phyloP scores from a whole-genome alignment of 768 basidiomycete species.

The Austroboletus eburneus region DNA sequence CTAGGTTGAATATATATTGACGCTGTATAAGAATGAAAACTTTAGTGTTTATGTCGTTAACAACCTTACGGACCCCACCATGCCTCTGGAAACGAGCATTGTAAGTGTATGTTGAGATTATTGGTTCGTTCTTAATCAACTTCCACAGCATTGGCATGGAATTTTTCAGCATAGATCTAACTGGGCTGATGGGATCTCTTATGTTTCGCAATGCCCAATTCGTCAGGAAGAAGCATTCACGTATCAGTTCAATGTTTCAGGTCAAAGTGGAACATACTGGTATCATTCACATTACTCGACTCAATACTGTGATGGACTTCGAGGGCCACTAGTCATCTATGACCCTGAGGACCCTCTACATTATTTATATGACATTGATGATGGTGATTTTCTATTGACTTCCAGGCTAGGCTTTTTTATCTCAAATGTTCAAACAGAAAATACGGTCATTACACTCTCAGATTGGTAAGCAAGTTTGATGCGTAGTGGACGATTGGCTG shows the following conservation, averaged over 20 bases:
- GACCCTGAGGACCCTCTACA: conserved; percentile 40
- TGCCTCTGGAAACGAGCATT: conserved; percentile 44
- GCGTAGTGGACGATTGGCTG: conserved; percentile 5
- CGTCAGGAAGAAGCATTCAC: conserved; percentile 30
- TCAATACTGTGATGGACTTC: conserved; percentile 42
- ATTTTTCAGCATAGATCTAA: conserved; percentile 27
- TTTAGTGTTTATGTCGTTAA: conserved; percentile 44
- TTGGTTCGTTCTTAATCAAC: neutral
- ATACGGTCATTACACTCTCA: conserved; percentile 43
- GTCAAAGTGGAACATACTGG: conserved; percentile 42
- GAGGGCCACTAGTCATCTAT: conserved; percentile 40
- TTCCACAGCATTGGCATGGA: conserved; percentile 31
- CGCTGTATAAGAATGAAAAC: conserved; percentile 30
- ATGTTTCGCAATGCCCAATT: conserved; percentile 44
- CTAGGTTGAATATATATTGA: too few relatives aligned
- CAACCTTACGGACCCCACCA: conserved; percentile 39
- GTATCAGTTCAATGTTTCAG: conserved; percentile 30
- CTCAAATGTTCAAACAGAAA: conserved; percentile 15
- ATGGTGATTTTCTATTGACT: conserved; percentile 26
- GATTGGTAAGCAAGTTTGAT: conserved; percentile 37
- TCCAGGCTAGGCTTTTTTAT: neutral
- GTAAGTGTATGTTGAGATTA: conserved; percentile 5
- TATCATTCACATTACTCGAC: conserved; percentile 36
- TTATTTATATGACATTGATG: conserved; percentile 40
- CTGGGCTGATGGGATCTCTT: conserved; percentile 34